Evolutionary conservation across 768 basidiomycete genomes (phyloP), one percentile per base, ranked within the genome.

Genomic region (Coprinopsis sp.): DNA sequence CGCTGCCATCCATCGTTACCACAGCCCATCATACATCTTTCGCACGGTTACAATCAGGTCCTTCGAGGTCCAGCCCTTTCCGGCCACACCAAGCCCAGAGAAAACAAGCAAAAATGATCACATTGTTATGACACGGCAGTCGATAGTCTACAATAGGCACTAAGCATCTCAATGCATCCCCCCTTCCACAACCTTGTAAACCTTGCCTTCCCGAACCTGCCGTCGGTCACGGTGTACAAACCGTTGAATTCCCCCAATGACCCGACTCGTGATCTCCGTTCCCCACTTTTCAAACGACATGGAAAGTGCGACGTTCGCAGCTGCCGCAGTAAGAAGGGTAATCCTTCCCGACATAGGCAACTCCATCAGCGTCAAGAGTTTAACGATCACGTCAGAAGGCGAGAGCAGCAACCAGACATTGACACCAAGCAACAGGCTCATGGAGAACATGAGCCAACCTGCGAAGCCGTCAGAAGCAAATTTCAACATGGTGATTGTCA

Each of bases 181-280:
- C 18, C 82, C 80, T 55, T 91, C 89, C 2, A 98, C 81, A 7
- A 77, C 72, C 66, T 93, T 94, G 75, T 98, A 98, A 40, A 76
- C 65, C 61, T 91, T 91, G 4, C 84, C 85, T 12, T 80, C 80
- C 37, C 71, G 69, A 38, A 69, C 70, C 47, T 84, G 70, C 50
- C 77, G 66, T 46, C 71, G 72, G 38, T 67, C 70, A 21, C 36
- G 34, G 31, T 65, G 67, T 53, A 68, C 68, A 61, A 73, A 68
- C 40, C 64, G 63, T 47, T 67, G 61, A 51, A 79, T 50, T 29
- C 60, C 56, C 3, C 78, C 80, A n/a, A 87, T 66, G 24, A 76
- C 24, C n/a, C 60, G 65, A 8, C 84, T 78, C 24, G 89, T 72
- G 14, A 65, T 60, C 43, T 69, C 73, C n/a, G 80, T 69, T 3